Evolutionary conservation across 257 asterid genomes (phyloP), one percentile per base, ranked within the genome.

Genomic region (Lycium ferocissimum): DNA sequence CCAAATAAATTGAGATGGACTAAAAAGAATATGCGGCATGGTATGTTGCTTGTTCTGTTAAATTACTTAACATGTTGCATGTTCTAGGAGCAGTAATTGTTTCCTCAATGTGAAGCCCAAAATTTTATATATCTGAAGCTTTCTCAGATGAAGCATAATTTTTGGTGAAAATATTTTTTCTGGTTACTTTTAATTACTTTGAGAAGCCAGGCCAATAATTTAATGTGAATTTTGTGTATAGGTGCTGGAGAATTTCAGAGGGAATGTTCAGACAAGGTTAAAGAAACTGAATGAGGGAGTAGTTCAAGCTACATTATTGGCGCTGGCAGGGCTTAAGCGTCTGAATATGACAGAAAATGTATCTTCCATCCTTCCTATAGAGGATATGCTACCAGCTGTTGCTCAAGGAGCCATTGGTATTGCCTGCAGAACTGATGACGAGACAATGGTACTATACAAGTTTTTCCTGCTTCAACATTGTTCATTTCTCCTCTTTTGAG

Each of bases 361-460:
- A 53, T 89, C 97, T 57, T 83, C 96, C 14, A 85, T 93, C 69
- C 93, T 97, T 38, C 89, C 98, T 47, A 93, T 97, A 73, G 98
- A 97, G 62, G 98, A 97, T 89, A 97, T 97, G 99, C 98, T 97
- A 83, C 99, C 99, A 61, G 99, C 99, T 85, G 98, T 96, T 72
- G 99, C 98, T 86, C 98, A 96, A 84, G 99, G 98, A 80, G 99
- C 98, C 82, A 96, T 96, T 45, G 98, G 99, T 38, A 96, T 96
- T 81, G 98, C 99, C 0, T 94, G 99, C 79, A 92, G 98, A 88
- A 87, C 87, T 61, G 95, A 93, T 81, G 98, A 96, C 56, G 95
- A 93, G 58, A 94, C 89, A 81, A 96, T 96, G 99, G 99, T 96
- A 92, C 4, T 70, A 33, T 58, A 17, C 33, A 18, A n/a, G 11